Conservation (phyloP, 208 protist genomes). For the Borovskyia barvae region DNA sequence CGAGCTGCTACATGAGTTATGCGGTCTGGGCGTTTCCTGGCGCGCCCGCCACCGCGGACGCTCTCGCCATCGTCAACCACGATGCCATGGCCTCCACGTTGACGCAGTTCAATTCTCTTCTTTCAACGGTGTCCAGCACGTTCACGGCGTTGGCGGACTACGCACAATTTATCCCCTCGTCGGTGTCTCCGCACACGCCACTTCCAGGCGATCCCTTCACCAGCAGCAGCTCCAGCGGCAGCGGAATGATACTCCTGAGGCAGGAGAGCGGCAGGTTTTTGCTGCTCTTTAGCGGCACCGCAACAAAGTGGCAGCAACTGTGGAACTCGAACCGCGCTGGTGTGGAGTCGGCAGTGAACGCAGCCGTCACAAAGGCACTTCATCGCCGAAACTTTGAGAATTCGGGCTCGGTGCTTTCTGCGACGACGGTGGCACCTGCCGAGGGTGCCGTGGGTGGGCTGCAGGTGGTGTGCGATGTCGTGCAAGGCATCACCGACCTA, state of each 20-base stretch:
- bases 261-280: constrained; percentile 13
- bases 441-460: constrained; percentile 3
- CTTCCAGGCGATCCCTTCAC: constrained; percentile 1
- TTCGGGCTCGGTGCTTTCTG: background rate
- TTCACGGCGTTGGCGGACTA: background rate
- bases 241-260: background rate
- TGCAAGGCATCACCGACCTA: constrained; percentile 6
- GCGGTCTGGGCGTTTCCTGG: constrained; percentile 11
- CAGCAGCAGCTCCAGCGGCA: background rate
- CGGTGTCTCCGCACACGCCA: background rate
- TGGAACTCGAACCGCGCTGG: constrained; percentile 1
- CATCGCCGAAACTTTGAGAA: constrained; percentile 1
- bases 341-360: background rate
- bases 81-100: constrained; percentile 1
- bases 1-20: constrained; percentile 13
- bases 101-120: background rate
- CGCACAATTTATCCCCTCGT: background rate
- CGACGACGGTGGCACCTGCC: background rate
- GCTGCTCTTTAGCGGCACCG: constrained; percentile 8
- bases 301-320: background rate
- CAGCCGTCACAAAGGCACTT: background rate
- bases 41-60: background rate
- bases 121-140: background rate
- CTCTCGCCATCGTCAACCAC: background rate
- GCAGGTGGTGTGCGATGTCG: constrained; percentile 14